Base-by-base conservation (phyloP, 352 stramenopile genomes). In the Phytophthora ramorum region DNA sequence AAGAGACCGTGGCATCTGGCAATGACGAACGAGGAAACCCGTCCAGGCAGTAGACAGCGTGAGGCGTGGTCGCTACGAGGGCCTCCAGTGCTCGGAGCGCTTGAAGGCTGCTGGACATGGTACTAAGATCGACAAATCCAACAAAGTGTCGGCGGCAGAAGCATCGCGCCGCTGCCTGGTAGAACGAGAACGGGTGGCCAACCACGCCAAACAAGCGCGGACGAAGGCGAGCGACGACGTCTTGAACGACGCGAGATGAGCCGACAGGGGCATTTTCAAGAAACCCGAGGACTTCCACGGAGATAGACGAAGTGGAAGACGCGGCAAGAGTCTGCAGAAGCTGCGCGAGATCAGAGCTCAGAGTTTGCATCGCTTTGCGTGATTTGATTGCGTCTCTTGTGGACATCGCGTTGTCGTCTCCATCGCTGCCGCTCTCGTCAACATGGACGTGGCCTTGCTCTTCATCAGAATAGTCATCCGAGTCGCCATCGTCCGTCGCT, bases 401-500 rank as follows among this genome's bases (percentile, higher is more conserved):
- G 17, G 52, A 75, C 17, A 58, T 13, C 24, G 47, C 4, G 14
- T 22, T 61, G 26, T 53, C 53, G 37, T 70, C 58, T 40, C n/a
- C 34, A 34, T 66, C 56, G 19, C 40, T 69, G 53, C 40, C 48
- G 43, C 44, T 59, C 35, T 40, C 59, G 12, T 55, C 54, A 12
- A 54, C 17, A 10, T 62, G 24, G 19, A 59, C 12, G 19, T 44
- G 30, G 9, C 34, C 54, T 7, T 75, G 63, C 10, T 88, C 81
- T 35, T 88, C 81, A 50, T 90, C 79, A 24, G 81, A 88, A 71
- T 82, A 71, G 58, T 76, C 73, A 9, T 78, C 70, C 1, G 59
- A 59, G 17, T 69, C 61, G 2, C 40, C 57, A 50, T 75, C 63
- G 24, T 69, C 50, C 17, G 45, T 58, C 60, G 58, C 22, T 56